Conservation (phyloP, 2,329 filamentous ascomycete genomes). For the Stagonosporopsis cucurbitacearum region DNA sequence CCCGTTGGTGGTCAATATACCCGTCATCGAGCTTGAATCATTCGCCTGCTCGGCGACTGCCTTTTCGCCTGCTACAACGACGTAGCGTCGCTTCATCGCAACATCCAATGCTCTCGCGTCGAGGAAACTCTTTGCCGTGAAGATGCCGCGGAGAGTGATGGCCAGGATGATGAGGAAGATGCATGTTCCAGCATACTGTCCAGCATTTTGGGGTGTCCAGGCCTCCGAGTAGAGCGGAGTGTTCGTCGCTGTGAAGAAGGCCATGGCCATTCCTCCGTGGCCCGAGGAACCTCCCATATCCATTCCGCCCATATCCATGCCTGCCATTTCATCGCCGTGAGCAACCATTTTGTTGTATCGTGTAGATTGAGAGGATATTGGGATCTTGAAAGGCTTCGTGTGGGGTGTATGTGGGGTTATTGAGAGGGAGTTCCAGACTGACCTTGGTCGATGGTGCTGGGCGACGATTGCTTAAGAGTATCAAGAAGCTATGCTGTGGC, state of each 20-base stretch:
- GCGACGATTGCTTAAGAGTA: conserved; percentile 30
- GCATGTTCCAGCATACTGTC: conserved; percentile 85
- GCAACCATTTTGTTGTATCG: conserved; percentile 37
- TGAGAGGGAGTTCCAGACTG: conserved; percentile 43
- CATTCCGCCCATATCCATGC: conserved; percentile 29
- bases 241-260: conserved; percentile 68
- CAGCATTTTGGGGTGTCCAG: conserved; percentile 76
- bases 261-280: conserved; percentile 58
- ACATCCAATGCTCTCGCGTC: conserved; percentile 72
- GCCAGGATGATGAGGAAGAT: conserved; percentile 86
- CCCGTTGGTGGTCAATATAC: conserved; percentile 74
- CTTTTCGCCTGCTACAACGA: conserved; percentile 71
- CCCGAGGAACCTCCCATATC: conserved; percentile 24
- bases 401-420: conserved; percentile 5
- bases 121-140: conserved; percentile 70
- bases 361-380: neutral
- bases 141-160: conserved; percentile 70
- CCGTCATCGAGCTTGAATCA: conserved; percentile 65
- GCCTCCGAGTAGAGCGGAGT: conserved; percentile 70
- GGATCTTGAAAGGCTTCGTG: neutral
- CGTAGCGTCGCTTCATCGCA: conserved; percentile 77
- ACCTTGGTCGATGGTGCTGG: conserved; percentile 19
- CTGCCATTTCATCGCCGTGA: conserved; percentile 30
- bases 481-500: conserved; percentile 8
- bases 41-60: conserved; percentile 65